phyloP scores from a whole-genome alignment of 805 yeast species.

The Metschnikowia anglica region DNA sequence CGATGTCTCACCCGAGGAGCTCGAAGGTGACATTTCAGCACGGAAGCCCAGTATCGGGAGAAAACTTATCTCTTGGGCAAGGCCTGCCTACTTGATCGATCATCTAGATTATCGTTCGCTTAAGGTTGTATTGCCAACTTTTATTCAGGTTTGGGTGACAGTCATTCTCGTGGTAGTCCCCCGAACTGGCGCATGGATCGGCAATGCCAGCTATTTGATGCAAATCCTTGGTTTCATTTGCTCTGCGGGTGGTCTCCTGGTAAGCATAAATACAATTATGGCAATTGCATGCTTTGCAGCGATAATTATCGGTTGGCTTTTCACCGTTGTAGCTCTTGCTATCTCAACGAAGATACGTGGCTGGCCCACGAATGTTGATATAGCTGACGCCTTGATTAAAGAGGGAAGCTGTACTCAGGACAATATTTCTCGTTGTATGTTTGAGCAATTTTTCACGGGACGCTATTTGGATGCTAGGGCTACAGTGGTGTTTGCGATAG shows the following conservation, averaged over 20 bases:
- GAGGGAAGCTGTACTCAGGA: conserved; percentile 30
- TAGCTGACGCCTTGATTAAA: conserved; percentile 19
- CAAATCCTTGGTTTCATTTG: conserved; percentile 30
- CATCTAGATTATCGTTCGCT: conserved; percentile 29
- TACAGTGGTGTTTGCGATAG: conserved; percentile 25
- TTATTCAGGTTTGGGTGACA: conserved; percentile 29
- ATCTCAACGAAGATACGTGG: conserved; percentile 28
- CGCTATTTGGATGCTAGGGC: conserved; percentile 26
- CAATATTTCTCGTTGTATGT: conserved; percentile 22
- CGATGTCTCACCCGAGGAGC: neutral
- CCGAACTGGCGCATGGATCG: conserved; percentile 28
- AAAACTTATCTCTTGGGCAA: conserved; percentile 4
- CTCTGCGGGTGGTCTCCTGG: conserved; percentile 29
- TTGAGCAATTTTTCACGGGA: conserved; percentile 26
- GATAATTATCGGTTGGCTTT: conserved; percentile 25
- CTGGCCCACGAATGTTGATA: conserved; percentile 22
- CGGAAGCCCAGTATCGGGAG: conserved; percentile 4
- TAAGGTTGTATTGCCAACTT: conserved; percentile 26
- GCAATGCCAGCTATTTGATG: conserved; percentile 29
- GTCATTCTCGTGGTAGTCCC: conserved; percentile 28
- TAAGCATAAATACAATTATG: conserved; percentile 20
- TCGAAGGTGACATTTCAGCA: conserved; percentile 1
- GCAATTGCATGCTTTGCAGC: conserved; percentile 21
- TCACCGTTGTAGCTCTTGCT: conserved; percentile 25
- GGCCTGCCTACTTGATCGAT: conserved; percentile 28